Percentiles rank a stretch among this genome's conserved stretches.
Evolutionary conservation across 2,329 filamentous ascomycete genomes (phyloP).

Genomic region (Myriangium duriaei): DNA sequence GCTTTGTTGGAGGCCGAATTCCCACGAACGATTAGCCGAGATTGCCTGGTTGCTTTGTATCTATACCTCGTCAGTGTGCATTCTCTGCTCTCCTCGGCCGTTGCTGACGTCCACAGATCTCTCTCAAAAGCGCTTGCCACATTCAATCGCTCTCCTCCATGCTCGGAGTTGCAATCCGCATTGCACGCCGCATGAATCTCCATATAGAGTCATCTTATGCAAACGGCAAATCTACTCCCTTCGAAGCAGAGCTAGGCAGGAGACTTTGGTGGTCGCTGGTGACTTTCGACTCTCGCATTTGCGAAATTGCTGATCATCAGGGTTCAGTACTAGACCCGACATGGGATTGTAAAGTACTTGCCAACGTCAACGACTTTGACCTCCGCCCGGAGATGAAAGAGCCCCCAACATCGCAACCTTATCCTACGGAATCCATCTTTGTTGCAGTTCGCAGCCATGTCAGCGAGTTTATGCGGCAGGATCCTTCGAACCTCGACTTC

Average conservation of each 20-base stretch:
- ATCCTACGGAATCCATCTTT: conserved; percentile 31
- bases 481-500: conserved; percentile 34
- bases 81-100: conserved; percentile 6
- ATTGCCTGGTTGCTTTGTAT: conserved; percentile 39
- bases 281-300: conserved; percentile 54
- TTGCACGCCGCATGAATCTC: conserved; percentile 57
- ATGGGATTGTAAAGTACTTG: conserved; percentile 32
- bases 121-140: conserved; percentile 46
- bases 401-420: conserved; percentile 19
- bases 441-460: conserved; percentile 32
- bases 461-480: conserved; percentile 28
- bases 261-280: conserved; percentile 63
- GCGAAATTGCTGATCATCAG: conserved; percentile 49
- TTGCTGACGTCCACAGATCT: conserved; percentile 34
- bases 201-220: conserved; percentile 44
- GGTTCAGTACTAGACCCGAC: conserved; percentile 25
- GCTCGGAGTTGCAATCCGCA: conserved; percentile 52
- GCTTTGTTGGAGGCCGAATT: conserved; percentile 33
- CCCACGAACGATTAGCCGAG: conserved; percentile 29
- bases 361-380: conserved; percentile 33
- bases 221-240: conserved; percentile 30
- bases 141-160: conserved; percentile 49
- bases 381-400: conserved; percentile 28
- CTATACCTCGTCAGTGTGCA: conserved; percentile 38
- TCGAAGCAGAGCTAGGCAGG: conserved; percentile 58